Base-by-base conservation (phyloP, 2,329 filamentous ascomycete species). In the Colletotrichum tofieldiae region DNA sequence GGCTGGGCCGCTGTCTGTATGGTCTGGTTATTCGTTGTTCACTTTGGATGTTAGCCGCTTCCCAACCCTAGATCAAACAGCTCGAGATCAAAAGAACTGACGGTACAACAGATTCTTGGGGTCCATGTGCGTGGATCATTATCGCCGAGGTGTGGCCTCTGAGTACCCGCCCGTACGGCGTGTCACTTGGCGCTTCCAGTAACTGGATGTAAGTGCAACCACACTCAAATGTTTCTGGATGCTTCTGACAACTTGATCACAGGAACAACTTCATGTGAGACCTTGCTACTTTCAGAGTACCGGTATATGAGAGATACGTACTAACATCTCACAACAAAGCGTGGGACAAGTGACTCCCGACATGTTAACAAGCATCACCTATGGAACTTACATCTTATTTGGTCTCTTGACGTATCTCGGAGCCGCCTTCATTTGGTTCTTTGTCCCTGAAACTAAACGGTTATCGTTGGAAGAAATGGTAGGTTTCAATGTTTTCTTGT, bases 131-230 rank as follows among this genome's bases (percentile, higher is more conserved):
- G 0, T 94, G 93, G 93, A 93, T 94, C 72, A 86, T 95, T 67
- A 88, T 94, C 1, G 89, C 92, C 2, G 93, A 94, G 81, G 90
- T 95, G 52, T 95, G 91, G 90, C 93, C 93, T 0, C 82, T 94
- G 6, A 91, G 88, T 70, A 90, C 90, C 12, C 87, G 92, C 2
- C 88, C 93, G 0, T 93, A 94, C 72, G 93, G 93, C 51, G 92
- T 93, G 16, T 87, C 92, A 0, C 83, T 95, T 0, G 92, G 91
- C 20, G 91, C 91, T 2, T 90, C 87, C 2, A 88, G 86, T 75
- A 92, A 92, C 78, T 91, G 89, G 88, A 90, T 90, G 87, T 89
- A 85, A 77, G 79, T 74, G 41, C 35, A 1, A 45, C 20, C 6
- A 11, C 8, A 8, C 0, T 3, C 1, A 9, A 12, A 26, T 14